phyloP scores from a whole-genome alignment of 306 rosid species.

The apple (Malus domestica) region ASM211411v1 NC_041795.1:24164001-24164500 shows the following conservation, averaged over 20 bases:
- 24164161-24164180: constrained; percentile 19
- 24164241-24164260: constrained; percentile 55
- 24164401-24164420: background rate
- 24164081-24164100: constrained; percentile 37
- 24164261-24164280: constrained; percentile 15
- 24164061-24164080: constrained; percentile 43
- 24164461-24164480: no score
- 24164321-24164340: constrained; percentile 23
- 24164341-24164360: constrained; percentile 57
- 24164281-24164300: constrained; percentile 15
- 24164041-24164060: constrained; percentile 78
- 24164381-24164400: constrained; percentile 5
- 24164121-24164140: constrained; percentile 20
- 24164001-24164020: constrained; percentile 38
- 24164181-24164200: constrained; percentile 1
- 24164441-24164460: background rate
- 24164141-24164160: constrained; percentile 44
- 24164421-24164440: no score
- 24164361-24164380: constrained; percentile 40
- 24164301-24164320: background rate
- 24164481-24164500: background rate
- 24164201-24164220: background rate
- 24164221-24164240: constrained; percentile 5
- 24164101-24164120: constrained; percentile 31
- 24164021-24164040: constrained; percentile 85